Percentiles rank a stretch among this genome's conserved stretches.
phyloP scores from a whole-genome alignment of 148 eudicot genomes.

The Euryodendron excelsum region DNA sequence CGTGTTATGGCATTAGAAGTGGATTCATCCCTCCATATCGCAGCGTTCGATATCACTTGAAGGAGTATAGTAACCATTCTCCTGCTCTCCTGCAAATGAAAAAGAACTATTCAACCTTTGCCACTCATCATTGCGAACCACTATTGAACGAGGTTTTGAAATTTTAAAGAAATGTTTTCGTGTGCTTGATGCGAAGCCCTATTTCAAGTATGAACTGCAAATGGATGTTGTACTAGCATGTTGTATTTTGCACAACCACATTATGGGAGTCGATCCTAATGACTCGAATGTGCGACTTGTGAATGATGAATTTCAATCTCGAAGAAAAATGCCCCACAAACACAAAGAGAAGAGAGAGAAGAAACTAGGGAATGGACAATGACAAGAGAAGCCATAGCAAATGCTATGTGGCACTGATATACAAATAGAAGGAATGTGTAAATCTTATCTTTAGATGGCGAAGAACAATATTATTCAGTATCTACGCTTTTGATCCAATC shows the following conservation, averaged over 20 bases:
- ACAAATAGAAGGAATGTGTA: too few species aligned
- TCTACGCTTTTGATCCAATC: too few species aligned
- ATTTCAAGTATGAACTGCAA: background rate
- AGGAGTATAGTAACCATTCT: background rate
- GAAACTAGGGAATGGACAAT: background rate
- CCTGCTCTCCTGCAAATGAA: background rate
- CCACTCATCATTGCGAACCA: background rate
- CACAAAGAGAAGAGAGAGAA: background rate
- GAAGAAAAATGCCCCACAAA: background rate
- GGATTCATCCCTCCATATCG: too few species aligned
- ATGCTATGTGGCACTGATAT: too few species aligned
- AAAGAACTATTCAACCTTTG: conserved; percentile 6
- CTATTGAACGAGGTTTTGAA: background rate
- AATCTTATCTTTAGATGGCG: too few species aligned
- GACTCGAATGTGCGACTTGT: background rate
- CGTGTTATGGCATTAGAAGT: background rate
- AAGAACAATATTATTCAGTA: too few species aligned
- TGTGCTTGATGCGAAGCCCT: conserved; percentile 12
- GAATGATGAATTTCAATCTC: background rate
- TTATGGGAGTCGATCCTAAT: background rate
- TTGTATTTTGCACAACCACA: conserved; percentile 7
- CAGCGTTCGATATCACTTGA: background rate
- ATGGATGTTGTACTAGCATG: conserved; percentile 8
- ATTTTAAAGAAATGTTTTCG: conserved; percentile 3
- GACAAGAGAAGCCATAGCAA: background rate